phyloP scores from a whole-genome alignment of 1,284 basidiomycete genomes.

The Rhodotorula sp. region DNA sequence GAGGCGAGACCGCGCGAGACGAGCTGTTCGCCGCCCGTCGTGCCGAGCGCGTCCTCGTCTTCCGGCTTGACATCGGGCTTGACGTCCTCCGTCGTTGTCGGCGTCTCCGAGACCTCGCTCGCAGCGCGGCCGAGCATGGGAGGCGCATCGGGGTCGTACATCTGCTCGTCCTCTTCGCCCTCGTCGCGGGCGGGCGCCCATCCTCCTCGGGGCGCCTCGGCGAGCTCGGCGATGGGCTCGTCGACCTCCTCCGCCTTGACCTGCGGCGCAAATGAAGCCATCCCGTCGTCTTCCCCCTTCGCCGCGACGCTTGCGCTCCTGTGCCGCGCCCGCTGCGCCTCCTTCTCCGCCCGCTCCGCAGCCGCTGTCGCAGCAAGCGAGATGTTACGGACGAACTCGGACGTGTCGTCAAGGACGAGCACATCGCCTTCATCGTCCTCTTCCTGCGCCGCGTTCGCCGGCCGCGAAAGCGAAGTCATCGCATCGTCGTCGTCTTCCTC shows the following conservation, averaged over 20 bases:
- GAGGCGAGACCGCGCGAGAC: conserved; percentile 80
- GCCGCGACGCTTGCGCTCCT: background rate
- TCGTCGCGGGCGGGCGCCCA: conserved; percentile 63
- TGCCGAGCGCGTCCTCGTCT: conserved; percentile 31
- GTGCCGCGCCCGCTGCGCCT: conserved; percentile 41
- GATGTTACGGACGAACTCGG: conserved; percentile 92
- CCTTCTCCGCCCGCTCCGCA: conserved; percentile 48
- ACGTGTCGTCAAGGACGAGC: conserved; percentile 92
- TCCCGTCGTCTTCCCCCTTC: conserved; percentile 37
- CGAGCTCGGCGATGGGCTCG: conserved; percentile 45
- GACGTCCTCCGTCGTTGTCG: background rate
- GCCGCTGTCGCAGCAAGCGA: conserved; percentile 47
- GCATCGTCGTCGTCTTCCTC: conserved; percentile 58
- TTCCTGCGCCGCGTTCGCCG: conserved; percentile 52
- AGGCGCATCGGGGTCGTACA: conserved; percentile 18
- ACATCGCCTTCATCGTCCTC: conserved; percentile 34
- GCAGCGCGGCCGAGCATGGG: no score
- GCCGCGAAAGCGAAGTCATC: conserved; percentile 43
- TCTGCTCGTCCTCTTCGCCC: conserved; percentile 39
- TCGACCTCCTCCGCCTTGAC: conserved; percentile 35
- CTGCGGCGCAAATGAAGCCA: conserved; percentile 48
- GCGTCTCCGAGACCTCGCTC: background rate
- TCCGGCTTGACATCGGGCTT: conserved; percentile 4
- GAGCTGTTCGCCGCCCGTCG: conserved; percentile 61
- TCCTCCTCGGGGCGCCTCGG: conserved; percentile 56